These are phyloP conservation scores for Colletotrichum echinochloae DNA, from an alignment of 2,329 filamentous ascomycete genomes.

Conservation along the genomic window DNA sequence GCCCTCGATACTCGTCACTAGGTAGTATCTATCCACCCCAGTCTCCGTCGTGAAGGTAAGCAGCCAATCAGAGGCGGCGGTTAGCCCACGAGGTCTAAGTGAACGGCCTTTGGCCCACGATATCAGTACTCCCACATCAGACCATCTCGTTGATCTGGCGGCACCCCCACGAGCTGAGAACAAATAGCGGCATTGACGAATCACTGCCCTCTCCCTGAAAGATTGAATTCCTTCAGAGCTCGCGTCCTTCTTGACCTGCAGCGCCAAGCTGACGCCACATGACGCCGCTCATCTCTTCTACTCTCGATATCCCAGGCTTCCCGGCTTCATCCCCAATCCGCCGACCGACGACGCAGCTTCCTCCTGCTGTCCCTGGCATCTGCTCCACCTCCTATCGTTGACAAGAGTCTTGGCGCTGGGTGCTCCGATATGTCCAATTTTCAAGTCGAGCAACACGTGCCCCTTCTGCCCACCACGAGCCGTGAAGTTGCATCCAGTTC, in stretches of 20 bases:
- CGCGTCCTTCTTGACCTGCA: slow-evolving; percentile 31
- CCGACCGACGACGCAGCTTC: slow-evolving; percentile 27
- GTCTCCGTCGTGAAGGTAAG: slow-evolving; percentile 12
- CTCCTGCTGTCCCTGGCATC: slow-evolving; percentile 32
- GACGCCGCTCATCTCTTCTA: slow-evolving; percentile 35
- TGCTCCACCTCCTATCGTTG: slow-evolving; percentile 28
- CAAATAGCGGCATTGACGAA: slow-evolving; percentile 20
- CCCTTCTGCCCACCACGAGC: slow-evolving; percentile 27
- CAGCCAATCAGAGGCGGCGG: slow-evolving; percentile 26
- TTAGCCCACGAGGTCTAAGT: slow-evolving; percentile 33
- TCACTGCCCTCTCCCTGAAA: neutral
- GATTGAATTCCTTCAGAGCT: slow-evolving; percentile 27
- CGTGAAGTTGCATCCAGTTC: slow-evolving; percentile 35
- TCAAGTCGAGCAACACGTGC: slow-evolving; percentile 35
- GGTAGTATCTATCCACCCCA: slow-evolving; percentile 16
- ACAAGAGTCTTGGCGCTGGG: slow-evolving; percentile 32
- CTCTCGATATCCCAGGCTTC: slow-evolving; percentile 24
- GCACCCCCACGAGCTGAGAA: slow-evolving; percentile 20
- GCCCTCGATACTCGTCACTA: neutral
- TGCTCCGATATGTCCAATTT: slow-evolving; percentile 20
- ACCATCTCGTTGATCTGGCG: slow-evolving; percentile 5
- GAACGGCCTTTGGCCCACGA: slow-evolving; percentile 16
- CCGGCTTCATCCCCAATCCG: slow-evolving; percentile 34
- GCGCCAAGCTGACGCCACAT: slow-evolving; percentile 38
- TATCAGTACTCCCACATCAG: slow-evolving; percentile 14